Evolutionary conservation across 2,329 filamentous ascomycete genomes (phyloP).

Genomic region (Ophiocordyceps camponoti-floridani): DNA sequence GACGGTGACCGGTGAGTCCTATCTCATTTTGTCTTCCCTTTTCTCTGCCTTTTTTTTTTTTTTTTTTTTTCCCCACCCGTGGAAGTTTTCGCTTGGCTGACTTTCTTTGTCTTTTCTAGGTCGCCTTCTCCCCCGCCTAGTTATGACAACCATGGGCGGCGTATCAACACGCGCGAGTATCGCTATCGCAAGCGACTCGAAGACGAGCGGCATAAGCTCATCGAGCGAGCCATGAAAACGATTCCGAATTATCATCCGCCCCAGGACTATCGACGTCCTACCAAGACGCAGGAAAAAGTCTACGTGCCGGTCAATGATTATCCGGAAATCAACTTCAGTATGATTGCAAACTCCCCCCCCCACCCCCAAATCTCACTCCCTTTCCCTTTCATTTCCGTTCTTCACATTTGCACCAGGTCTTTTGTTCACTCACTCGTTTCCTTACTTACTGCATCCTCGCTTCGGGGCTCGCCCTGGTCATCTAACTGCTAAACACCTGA

Average conservation of each 20-base stretch:
- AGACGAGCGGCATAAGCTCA: conserved; percentile 95
- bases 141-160: conserved; percentile 97
- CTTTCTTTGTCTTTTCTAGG: conserved; percentile 26
- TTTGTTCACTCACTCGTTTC: background rate
- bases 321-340: conserved; percentile 99
- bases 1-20: conserved; percentile 74
- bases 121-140: conserved; percentile 91
- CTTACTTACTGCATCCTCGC: background rate
- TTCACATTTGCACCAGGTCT: background rate
- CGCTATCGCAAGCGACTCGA: conserved; percentile 96
- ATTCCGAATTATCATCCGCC: conserved; percentile 99
- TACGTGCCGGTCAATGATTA: conserved; percentile 99
- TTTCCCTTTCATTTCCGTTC: conserved; percentile 7
- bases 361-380: conserved; percentile 39
- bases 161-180: conserved; percentile 98
- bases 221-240: conserved; percentile 98
- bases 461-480: conserved; percentile 1
- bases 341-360: conserved; percentile 97
- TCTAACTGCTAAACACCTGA: background rate
- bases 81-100: conserved; percentile 1
- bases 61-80: background rate
- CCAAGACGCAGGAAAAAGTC: conserved; percentile 99
- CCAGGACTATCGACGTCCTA: conserved; percentile 93
- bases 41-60: no score
- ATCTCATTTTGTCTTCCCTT: background rate